Evolutionary conservation across 2,329 filamentous ascomycete species (phyloP), one percentile per base, ranked within the genome.

Genomic region (Rhynchosporium graminicola): DNA sequence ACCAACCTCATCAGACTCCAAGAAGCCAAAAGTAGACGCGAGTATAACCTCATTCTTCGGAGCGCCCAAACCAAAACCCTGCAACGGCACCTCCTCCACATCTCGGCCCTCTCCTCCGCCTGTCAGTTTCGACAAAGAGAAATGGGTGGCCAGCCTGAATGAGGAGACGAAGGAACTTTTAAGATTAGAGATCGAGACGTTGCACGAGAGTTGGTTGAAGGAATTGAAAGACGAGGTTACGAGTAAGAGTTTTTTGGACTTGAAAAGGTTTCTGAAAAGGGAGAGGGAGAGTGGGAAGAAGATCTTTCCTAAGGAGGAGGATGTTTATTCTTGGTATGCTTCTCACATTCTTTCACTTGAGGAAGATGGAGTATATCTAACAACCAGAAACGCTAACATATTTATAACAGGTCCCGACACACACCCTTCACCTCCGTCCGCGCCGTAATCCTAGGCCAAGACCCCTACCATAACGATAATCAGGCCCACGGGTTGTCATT

Each of bases 401-500:
- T 45, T 28, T 8, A 12, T 9, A 26, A 40, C 62, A 97, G 94
- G 94, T 97, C 94, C 64, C 90, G 92, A 31, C 90, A 96, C 76
- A 97, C 94, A 0, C 93, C 95, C 7, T 87, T 99, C 70, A 80
- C 88, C 78, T 88, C 83, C 13, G 93, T 98, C 75, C 97, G 96
- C 76, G 90, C 90, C 62, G 93, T 99, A 64, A 92, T 99, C 73
- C 77, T 98, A 60, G 95, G 95, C 68, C 95, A 99, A 79, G 95
- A 99, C 75, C 95, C 95, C 2, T 99, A 99, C 77, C 95, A 99
- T 80, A 96, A 96, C 75, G 76, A 86, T 75, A 96, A 96, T 76
- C 95, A 99, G 81, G 95, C 95, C 57, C 95, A 98, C 76, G 95
- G 95, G 48, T 87, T 99, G 63, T 94, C 91, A 74, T 99, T 99